Evolutionary conservation across 2,329 filamentous ascomycete genomes (phyloP).

Genomic region (Aspergillus quadrilineatus): DNA sequence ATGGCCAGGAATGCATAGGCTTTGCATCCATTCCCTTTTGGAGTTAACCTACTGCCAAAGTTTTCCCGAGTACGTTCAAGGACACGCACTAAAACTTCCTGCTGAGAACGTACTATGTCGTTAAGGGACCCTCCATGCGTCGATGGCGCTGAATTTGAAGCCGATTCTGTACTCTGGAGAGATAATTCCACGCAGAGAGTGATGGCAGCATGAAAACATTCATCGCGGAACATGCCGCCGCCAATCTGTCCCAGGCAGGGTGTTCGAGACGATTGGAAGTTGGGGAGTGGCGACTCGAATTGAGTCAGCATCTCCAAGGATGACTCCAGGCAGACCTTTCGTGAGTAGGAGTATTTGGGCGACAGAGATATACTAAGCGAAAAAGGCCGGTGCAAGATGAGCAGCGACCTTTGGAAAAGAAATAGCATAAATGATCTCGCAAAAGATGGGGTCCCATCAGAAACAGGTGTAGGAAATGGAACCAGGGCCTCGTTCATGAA

Average conservation of each 20-base stretch:
- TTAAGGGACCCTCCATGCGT: conserved; percentile 23
- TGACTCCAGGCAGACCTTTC: conserved; percentile 38
- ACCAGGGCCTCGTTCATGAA: conserved; percentile 24
- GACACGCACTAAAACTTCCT: conserved; percentile 29
- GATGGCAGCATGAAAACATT: conserved; percentile 34
- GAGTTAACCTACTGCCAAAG: conserved; percentile 28
- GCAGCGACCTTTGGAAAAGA: conserved; percentile 55
- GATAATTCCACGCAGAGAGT: conserved; percentile 35
- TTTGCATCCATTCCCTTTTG: conserved; percentile 30
- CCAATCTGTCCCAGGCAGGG: conserved; percentile 33
- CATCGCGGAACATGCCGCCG: conserved; percentile 37
- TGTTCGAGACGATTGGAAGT: conserved; percentile 18
- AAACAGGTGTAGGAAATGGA: conserved; percentile 22
- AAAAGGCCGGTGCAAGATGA: conserved; percentile 53
- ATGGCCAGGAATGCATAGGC: conserved; percentile 32
- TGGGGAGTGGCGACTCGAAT: conserved; percentile 22
- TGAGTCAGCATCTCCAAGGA: conserved; percentile 37
- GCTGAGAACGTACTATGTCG: conserved; percentile 34
- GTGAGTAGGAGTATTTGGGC: conserved; percentile 39
- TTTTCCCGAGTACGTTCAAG: conserved; percentile 31
- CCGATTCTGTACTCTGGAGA: conserved; percentile 29
- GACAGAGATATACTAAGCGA: conserved; percentile 33
- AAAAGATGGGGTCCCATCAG: conserved; percentile 26
- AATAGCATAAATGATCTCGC: conserved; percentile 48
- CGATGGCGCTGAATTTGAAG: conserved; percentile 7